Conservation (phyloP, 176 grass and related monocot genomes). For the Guadua angustifolia region DNA sequence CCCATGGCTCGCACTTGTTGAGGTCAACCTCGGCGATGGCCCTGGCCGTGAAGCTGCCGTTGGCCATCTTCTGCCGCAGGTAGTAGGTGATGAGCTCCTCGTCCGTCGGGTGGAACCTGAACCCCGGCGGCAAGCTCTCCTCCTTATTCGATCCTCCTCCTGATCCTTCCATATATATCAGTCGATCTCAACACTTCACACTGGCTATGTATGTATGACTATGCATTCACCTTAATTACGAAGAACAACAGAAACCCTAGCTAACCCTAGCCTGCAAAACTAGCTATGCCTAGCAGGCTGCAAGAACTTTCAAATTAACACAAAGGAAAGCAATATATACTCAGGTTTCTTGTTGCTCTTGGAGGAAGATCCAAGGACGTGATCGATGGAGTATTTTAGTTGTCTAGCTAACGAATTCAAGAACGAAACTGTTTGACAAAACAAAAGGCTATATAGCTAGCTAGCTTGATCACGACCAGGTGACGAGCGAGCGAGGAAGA, state of each 20-base stretch:
- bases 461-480: not conserved
- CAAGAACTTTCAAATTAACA: not conserved
- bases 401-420: constrained; percentile 7
- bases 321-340: not conserved
- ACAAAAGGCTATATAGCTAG: not conserved
- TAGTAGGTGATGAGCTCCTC: constrained; percentile 99
- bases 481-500: not conserved
- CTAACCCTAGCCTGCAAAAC: constrained; percentile 21
- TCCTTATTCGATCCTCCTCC: constrained; percentile 52
- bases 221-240: not conserved
- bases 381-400: not conserved
- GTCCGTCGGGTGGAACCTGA: constrained; percentile 94
- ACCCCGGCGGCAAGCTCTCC: constrained; percentile 89
- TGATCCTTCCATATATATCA: constrained; percentile 44
- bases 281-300: not conserved
- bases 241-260: constrained; percentile 26
- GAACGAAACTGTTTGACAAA: constrained; percentile 22
- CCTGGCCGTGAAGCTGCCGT: constrained; percentile 75
- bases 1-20: constrained; percentile 99
- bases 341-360: constrained; percentile 29
- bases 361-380: not conserved
- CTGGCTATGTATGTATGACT: not conserved
- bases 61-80: constrained; percentile 72
- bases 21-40: constrained; percentile 92
- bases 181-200: constrained; percentile 28